These are phyloP conservation scores for Lathyrus tuberosus DNA, from an alignment of 306 rosid species.

Conservation along the genomic window DNA sequence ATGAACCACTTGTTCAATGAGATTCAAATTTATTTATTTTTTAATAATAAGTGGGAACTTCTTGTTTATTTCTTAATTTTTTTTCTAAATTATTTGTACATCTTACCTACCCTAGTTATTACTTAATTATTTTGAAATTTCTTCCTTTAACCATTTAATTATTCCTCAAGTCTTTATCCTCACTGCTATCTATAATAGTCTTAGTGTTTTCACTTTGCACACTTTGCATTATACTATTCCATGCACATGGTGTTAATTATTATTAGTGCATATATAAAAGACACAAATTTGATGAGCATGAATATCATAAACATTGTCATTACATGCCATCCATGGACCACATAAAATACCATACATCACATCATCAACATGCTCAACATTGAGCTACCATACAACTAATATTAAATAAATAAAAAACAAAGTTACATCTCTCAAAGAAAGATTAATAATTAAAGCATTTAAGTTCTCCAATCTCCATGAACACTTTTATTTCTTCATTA, in stretches of 20 bases:
- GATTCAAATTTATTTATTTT: no score
- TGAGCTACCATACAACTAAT: conserved; percentile 30
- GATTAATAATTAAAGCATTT: conserved; percentile 37
- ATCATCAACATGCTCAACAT: conserved; percentile 31
- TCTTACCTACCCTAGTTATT: no score
- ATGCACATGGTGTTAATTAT: not conserved
- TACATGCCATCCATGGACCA: conserved; percentile 35
- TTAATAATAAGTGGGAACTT: no score
- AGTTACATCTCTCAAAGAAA: conserved; percentile 16
- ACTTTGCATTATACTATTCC: not conserved
- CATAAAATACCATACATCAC: conserved; percentile 14
- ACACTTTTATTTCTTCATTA: conserved; percentile 46
- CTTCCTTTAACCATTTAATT: not conserved
- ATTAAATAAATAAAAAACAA: conserved; percentile 21
- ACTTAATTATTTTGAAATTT: not conserved
- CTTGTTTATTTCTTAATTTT: no score
- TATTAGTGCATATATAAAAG: not conserved
- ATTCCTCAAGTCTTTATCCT: conserved; percentile 19
- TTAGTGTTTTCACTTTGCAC: not conserved
- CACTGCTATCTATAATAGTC: not conserved
- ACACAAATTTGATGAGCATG: conserved; percentile 29
- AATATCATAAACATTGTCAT: conserved; percentile 38
- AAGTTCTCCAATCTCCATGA: conserved; percentile 21
- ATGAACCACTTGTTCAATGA: no score
- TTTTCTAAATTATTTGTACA: no score